A percentile compares a stretch with the other conserved stretches of the same genome.
phyloP scores from a whole-genome alignment of 805 yeast genomes.

The Naumovozyma dairenensis region DNA sequence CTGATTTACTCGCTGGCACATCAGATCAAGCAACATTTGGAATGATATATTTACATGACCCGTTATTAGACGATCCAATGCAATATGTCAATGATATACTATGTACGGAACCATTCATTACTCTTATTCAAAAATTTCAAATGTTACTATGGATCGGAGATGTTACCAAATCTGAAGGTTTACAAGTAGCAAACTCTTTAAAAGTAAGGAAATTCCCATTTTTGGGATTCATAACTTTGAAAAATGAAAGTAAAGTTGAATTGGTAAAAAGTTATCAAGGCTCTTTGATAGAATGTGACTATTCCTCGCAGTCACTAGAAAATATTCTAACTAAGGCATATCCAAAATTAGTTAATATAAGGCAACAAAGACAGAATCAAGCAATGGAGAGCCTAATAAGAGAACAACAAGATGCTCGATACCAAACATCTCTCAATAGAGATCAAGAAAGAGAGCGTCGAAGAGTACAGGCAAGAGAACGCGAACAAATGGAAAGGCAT shows the following conservation, averaged over 20 bases:
- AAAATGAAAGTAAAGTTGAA: constrained; percentile 33
- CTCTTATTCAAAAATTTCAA: constrained; percentile 40
- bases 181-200: constrained; percentile 69
- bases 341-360: constrained; percentile 39
- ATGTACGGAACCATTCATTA: constrained; percentile 39
- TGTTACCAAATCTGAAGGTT: constrained; percentile 69
- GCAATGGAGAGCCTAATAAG: constrained; percentile 49
- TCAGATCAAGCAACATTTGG: constrained; percentile 64
- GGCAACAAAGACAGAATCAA: constrained; percentile 53
- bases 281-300: constrained; percentile 5
- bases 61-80: constrained; percentile 53
- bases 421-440: constrained; percentile 54
- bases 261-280: constrained; percentile 26
- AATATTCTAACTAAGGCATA: constrained; percentile 19
- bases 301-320: constrained; percentile 13
- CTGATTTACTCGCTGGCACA: constrained; percentile 64
- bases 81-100: constrained; percentile 46
- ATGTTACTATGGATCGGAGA: constrained; percentile 82
- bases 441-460: constrained; percentile 46
- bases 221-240: constrained; percentile 63
- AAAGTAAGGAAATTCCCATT: constrained; percentile 73
- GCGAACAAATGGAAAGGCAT: constrained; percentile 17
- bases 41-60: constrained; percentile 62
- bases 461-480: constrained; percentile 26
- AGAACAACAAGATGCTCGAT: constrained; percentile 69